Evolutionary conservation across 805 yeast genomes (phyloP), one percentile per base, ranked within the genome.

Genomic region (Cyberlindnera maritima): DNA sequence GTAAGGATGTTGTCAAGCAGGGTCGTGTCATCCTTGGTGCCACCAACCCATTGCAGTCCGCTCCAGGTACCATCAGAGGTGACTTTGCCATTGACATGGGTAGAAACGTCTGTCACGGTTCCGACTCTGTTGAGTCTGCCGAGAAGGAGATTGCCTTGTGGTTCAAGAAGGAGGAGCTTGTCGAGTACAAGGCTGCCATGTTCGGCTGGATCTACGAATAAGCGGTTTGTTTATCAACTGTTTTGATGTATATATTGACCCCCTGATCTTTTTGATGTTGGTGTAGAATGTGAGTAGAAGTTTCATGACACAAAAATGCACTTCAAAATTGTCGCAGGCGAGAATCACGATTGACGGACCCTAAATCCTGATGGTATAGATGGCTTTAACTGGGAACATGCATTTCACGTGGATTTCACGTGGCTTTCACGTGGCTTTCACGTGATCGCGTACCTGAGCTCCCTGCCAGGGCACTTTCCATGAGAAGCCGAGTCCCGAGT

Each of bases 31-130:
- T 94, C 71, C 83, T 94, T 66, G 99, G 99, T 77, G 98, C 99
- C 63, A 94, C 99, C 74, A 92, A 94, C 88, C 99, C 99, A 70
- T 80, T 85, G 70, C 83, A 81, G 64, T 88, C 97, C 63, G 92
- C 96, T 60, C 98, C 98, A 74, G 99, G 99, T 74, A 94, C 99
- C 76, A 94, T 94, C 81, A 90, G 99, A 81, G 98, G 96, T 72
- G 99, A 94, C 79, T 94, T 75, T 63, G 99, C 97, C 71, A 77
- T 94, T 65, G 99, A 94, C 76, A 89, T 88, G 82, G 99, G 99
- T 71, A 90, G 99, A 85, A 94, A 94, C 83, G 96, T 94, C 67
- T 80, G 87, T 72, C 99, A 94, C 82, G 99, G 99, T 74, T 92
- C 98, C 61, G 99, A 94, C 82, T 90, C 98, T 56, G 99, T 94